Conservation (phyloP, 177 flowering plant species). For the Vitis hybrid region DNA sequence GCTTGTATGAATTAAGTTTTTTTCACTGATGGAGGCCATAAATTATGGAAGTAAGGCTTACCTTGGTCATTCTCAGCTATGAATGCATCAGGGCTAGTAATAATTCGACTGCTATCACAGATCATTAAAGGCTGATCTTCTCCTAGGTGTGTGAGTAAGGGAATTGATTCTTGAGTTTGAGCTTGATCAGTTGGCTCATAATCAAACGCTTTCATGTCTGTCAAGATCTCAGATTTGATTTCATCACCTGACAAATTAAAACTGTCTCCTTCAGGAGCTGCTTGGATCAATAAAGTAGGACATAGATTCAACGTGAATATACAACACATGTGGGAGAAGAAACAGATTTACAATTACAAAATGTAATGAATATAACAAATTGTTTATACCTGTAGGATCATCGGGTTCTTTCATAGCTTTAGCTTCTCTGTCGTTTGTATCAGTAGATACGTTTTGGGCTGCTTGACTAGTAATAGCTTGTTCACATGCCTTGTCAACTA, state of each 20-base stretch:
- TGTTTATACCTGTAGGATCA: slow-evolving; percentile 26
- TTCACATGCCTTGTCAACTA: slow-evolving; percentile 7
- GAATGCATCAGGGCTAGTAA: not conserved
- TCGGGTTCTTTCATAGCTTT: slow-evolving; percentile 21
- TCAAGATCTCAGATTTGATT: slow-evolving; percentile 3
- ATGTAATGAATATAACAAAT: too few relatives aligned
- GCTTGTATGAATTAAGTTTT: not conserved
- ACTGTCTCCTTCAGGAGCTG: slow-evolving; percentile 12
- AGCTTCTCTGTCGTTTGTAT: slow-evolving; percentile 17
- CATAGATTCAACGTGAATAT: not conserved
- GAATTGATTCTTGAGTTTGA: slow-evolving; percentile 5
- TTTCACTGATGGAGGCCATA: not conserved
- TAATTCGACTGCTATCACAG: not conserved
- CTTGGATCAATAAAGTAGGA: not conserved
- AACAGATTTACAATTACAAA: too few relatives aligned
- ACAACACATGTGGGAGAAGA: too few relatives aligned
- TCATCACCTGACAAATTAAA: not conserved
- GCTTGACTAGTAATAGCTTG: slow-evolving; percentile 21
- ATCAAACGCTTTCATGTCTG: not conserved
- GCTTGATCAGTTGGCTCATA: not conserved
- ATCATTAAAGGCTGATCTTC: not conserved
- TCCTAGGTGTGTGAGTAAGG: slow-evolving; percentile 1
- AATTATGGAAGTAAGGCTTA: slow-evolving; percentile 6
- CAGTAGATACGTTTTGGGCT: slow-evolving; percentile 9
- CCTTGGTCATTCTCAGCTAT: slow-evolving; percentile 15